A percentile compares a stretch with the other conserved stretches of the same genome.
These are phyloP conservation scores for Acer negundo DNA, from an alignment of 345 rosid genomes.

Conservation along the genomic window DNA sequence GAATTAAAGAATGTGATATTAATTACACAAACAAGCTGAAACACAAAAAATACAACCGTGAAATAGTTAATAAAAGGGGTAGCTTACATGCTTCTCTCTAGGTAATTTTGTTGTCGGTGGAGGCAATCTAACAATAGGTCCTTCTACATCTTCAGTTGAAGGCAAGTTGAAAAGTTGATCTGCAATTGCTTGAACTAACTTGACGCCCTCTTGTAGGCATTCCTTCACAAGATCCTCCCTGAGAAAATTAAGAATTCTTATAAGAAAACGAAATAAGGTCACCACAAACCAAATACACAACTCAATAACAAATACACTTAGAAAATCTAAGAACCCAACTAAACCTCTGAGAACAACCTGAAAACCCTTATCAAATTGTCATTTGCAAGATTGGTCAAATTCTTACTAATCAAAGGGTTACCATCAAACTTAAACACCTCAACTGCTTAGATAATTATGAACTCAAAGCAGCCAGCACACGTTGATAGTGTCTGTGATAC, in stretches of 20 bases:
- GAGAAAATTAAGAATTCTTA: not conserved
- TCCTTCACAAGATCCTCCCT: constrained; percentile 75
- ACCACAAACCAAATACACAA: constrained; percentile 6
- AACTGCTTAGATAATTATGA: not conserved
- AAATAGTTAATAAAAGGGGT: not conserved
- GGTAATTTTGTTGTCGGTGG: constrained; percentile 74
- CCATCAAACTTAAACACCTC: not conserved
- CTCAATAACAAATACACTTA: not conserved
- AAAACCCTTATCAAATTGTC: not conserved
- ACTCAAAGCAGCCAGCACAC: not conserved
- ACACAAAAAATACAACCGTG: not conserved
- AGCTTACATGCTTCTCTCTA: constrained; percentile 62
- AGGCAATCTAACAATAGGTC: constrained; percentile 82
- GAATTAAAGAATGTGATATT: not conserved
- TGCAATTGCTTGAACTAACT: constrained; percentile 77
- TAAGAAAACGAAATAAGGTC: not conserved
- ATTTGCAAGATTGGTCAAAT: not conserved
- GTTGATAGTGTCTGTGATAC: no score
- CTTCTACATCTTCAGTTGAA: constrained; percentile 74
- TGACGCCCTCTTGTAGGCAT: constrained; percentile 58
- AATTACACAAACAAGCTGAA: not conserved
- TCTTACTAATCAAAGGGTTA: not conserved
- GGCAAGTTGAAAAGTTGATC: constrained; percentile 67
- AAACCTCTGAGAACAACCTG: not conserved
- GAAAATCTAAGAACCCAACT: not conserved